Evolutionary conservation across 495 filamentous ascomycete genomes (phyloP).

Genomic region (Wilcoxina mikolae): DNA sequence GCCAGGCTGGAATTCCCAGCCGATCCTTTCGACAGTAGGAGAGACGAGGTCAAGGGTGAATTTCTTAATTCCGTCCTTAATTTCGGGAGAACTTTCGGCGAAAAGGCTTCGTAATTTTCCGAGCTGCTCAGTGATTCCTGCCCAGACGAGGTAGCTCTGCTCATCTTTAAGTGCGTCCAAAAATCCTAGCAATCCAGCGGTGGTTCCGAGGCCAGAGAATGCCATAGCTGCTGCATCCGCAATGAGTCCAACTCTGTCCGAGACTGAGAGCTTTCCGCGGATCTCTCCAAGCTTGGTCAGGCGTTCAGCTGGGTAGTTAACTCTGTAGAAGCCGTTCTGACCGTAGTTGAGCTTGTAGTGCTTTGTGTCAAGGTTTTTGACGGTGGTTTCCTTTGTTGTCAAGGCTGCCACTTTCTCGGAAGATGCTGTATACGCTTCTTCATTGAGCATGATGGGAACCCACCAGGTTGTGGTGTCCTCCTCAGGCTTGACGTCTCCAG

Average conservation of each 20-base stretch:
- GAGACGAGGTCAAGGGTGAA: conserved; percentile 58
- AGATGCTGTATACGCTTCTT: conserved; percentile 39
- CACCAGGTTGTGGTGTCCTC: conserved; percentile 93
- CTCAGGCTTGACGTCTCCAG: conserved; percentile 66
- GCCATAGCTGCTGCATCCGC: conserved; percentile 87
- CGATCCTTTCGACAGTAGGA: conserved; percentile 57
- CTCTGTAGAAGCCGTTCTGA: conserved; percentile 81
- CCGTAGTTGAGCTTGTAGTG: conserved; percentile 90
- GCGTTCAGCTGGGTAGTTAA: conserved; percentile 70
- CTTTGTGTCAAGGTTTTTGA: conserved; percentile 55
- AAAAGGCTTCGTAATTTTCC: conserved; percentile 51
- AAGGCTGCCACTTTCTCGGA: conserved; percentile 41
- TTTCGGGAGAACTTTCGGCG: conserved; percentile 39
- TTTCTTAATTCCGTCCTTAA: conserved; percentile 48
- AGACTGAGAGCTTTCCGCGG: conserved; percentile 53
- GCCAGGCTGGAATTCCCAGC: conserved; percentile 61
- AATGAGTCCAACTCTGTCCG: conserved; percentile 83
- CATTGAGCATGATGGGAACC: conserved; percentile 71
- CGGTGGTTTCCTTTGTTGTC: conserved; percentile 56
- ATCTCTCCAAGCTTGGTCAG: conserved; percentile 64
- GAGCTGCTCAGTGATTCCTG: conserved; percentile 59
- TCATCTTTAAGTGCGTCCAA: conserved; percentile 70
- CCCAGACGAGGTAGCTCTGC: conserved; percentile 74
- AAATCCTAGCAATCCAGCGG: conserved; percentile 62
- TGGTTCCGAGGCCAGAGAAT: conserved; percentile 67